Percentiles rank a stretch among this genome's conserved stretches.
Conservation (phyloP, 1,284 basidiomycete species). For the Tilletia horrida region DNA sequence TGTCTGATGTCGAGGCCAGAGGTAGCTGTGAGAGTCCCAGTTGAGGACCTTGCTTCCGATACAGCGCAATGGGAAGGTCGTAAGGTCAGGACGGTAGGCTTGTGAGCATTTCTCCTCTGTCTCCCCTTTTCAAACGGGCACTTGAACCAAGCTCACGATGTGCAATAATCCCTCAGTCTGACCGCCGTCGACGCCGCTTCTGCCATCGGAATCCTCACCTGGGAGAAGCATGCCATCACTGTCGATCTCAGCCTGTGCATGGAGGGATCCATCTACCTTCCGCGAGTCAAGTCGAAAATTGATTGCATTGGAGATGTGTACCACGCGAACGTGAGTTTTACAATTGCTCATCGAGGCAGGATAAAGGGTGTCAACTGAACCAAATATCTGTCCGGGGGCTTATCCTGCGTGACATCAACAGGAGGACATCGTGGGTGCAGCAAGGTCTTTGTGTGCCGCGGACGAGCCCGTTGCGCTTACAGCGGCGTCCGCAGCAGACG, state of each 20-base stretch:
- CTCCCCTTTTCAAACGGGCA: no score
- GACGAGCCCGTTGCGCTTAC: neutral
- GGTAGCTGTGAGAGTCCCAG: no score
- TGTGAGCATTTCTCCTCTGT: neutral
- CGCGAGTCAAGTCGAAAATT: constrained; percentile 9
- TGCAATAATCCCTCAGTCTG: neutral
- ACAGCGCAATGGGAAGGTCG: neutral
- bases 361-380: neutral
- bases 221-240: neutral
- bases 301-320: constrained; percentile 9
- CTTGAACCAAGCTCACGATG: neutral
- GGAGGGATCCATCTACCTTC: neutral
- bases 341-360: neutral
- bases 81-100: constrained; percentile 1
- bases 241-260: constrained; percentile 13
- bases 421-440: neutral
- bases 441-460: neutral
- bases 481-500: neutral
- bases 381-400: neutral
- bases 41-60: no score
- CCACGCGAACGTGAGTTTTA: neutral
- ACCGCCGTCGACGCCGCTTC: constrained; percentile 2
- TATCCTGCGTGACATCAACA: neutral
- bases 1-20: no score
- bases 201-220: neutral